A percentile compares a stretch with the other conserved stretches of the same genome.
These are phyloP conservation scores for Nicotiana knightiana DNA, from an alignment of 257 asterid species.

Conservation along the genomic window DNA sequence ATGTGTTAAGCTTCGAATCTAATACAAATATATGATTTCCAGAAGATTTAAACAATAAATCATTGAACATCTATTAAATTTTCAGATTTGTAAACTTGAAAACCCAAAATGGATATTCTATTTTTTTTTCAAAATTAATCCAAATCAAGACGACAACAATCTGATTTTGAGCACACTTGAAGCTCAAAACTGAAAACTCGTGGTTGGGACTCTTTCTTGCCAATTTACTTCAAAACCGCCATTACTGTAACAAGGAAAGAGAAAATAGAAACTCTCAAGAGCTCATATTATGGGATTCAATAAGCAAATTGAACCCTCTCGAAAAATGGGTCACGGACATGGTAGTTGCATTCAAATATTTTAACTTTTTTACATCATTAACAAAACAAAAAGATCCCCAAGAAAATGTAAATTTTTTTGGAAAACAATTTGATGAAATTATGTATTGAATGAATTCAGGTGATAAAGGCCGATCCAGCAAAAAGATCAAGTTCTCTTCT, in stretches of 20 bases:
- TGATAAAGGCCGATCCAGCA: slow-evolving; percentile 67
- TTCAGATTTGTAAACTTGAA: too few species aligned
- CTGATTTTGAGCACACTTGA: too few species aligned
- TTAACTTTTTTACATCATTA: background rate
- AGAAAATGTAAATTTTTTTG: background rate
- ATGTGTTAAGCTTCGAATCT: too few species aligned
- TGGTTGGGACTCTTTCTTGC: background rate
- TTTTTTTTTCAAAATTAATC: too few species aligned
- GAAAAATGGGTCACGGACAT: background rate
- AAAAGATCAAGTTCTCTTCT: slow-evolving; percentile 48
- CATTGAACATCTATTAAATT: too few species aligned
- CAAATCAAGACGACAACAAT: too few species aligned
- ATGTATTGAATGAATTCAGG: slow-evolving; percentile 42
- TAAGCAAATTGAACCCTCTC: background rate
- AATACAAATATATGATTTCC: too few species aligned
- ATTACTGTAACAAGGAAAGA: background rate
- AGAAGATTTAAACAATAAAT: too few species aligned
- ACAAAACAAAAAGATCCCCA: background rate
- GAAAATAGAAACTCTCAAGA: background rate
- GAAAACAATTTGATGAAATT: background rate
- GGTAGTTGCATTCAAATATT: background rate
- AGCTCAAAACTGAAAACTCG: too few species aligned
- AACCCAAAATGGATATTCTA: too few species aligned
- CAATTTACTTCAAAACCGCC: background rate
- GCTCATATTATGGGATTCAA: background rate